These are phyloP conservation scores for Arxiozyma slooffiae DNA, from an alignment of 1,139 yeast species.

Conservation along the genomic window DNA sequence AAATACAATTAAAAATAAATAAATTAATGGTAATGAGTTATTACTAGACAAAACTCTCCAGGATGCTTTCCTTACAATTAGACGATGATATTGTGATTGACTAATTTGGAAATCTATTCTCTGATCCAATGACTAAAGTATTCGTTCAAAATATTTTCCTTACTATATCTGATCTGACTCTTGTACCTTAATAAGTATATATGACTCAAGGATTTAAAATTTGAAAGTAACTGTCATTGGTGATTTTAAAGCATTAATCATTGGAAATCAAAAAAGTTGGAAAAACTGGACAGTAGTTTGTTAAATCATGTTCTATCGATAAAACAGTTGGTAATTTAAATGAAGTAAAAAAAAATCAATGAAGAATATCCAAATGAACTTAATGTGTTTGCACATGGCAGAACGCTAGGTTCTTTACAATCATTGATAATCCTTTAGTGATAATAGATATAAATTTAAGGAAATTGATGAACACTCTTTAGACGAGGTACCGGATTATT, in stretches of 20 bases:
- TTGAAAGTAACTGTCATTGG: constrained; percentile 93
- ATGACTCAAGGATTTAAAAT: constrained; percentile 62
- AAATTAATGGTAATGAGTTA: neutral
- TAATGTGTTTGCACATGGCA: constrained; percentile 71
- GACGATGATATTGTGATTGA: constrained; percentile 82
- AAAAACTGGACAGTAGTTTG: constrained; percentile 69
- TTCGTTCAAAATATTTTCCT: constrained; percentile 63
- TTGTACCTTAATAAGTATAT: constrained; percentile 80
- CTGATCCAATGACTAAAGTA: constrained; percentile 43
- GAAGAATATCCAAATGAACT: constrained; percentile 90
- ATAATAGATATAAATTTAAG: constrained; percentile 80
- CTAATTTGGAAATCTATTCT: constrained; percentile 59
- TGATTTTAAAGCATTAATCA: constrained; percentile 86
- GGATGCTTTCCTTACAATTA: constrained; percentile 66
- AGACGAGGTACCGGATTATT: constrained; percentile 63
- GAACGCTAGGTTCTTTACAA: constrained; percentile 89
- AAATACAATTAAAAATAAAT: neutral
- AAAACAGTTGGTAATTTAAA: constrained; percentile 90
- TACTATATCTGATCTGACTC: constrained; percentile 96
- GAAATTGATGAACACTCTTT: constrained; percentile 37
- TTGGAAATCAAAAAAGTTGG: constrained; percentile 42
- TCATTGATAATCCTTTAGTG: constrained; percentile 97
- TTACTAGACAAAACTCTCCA: constrained; percentile 70
- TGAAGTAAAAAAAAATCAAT: constrained; percentile 74
- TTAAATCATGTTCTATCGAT: constrained; percentile 74